Evolutionary conservation across 306 rosid species (phyloP).

Genomic region (Sechiopsis laciniata): DNA sequence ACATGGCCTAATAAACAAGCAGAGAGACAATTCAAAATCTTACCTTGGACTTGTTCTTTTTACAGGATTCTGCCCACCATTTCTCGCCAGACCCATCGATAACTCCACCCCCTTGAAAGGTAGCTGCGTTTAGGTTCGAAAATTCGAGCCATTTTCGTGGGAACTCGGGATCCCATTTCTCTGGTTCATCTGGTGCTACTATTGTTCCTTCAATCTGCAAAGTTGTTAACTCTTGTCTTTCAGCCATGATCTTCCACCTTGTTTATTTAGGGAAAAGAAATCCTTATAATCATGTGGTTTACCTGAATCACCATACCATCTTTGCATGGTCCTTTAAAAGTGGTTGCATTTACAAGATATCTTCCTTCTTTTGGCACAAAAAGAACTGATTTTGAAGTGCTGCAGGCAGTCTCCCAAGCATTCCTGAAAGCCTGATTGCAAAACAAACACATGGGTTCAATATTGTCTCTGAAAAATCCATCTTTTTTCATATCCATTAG

Average conservation of each 20-base stretch:
- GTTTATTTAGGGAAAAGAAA: neutral
- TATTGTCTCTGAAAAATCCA: no score
- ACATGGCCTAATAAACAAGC: neutral
- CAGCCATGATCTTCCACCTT: neutral
- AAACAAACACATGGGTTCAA: conserved; percentile 31
- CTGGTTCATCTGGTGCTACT: conserved; percentile 85
- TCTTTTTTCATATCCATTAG: no score
- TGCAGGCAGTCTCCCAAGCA: conserved; percentile 84
- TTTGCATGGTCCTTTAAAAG: conserved; percentile 71
- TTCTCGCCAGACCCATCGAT: conserved; percentile 95
- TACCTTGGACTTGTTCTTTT: conserved; percentile 86
- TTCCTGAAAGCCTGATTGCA: conserved; percentile 60
- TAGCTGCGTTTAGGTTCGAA: conserved; percentile 38
- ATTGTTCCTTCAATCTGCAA: conserved; percentile 82
- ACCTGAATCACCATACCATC: conserved; percentile 69
- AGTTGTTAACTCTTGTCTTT: neutral
- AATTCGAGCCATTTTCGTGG: conserved; percentile 71
- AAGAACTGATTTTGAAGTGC: conserved; percentile 60
- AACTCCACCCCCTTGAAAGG: conserved; percentile 78
- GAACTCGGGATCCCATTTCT: conserved; percentile 66
- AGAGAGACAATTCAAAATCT: neutral
- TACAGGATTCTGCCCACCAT: conserved; percentile 99
- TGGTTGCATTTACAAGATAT: conserved; percentile 80
- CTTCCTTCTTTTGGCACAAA: conserved; percentile 65
- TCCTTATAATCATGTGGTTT: conserved; percentile 35